Evolutionary conservation across 257 asterid genomes (phyloP), one percentile per base, ranked within the genome.

Genomic region (Fraxinus excelsior): DNA sequence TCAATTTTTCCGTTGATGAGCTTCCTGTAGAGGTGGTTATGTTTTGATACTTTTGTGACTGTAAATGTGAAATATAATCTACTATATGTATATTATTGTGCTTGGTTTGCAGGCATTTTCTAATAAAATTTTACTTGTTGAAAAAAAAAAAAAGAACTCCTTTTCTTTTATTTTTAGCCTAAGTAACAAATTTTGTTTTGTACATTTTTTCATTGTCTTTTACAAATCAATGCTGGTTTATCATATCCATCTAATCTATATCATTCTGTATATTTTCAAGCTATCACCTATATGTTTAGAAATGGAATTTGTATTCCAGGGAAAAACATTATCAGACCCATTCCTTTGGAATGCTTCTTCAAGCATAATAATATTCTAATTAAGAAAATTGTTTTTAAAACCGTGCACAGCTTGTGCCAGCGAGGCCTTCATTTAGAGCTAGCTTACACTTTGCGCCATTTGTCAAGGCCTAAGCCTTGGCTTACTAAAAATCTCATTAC

Each of bases 1-100:
- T 93, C 88, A 88, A 93, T 84, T 96, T 93, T 87, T 85, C 90
- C 56, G 94, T 89, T 70, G 96, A 90, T 32, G 89, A 89, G 85
- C 96, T 96, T 86, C 98, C 97, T 73, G 92, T 85, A 19, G 86
- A 90, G 98, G 98, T 95, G 84, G 74, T 64, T 73, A 74, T 42
- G 79, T 78, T 70, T 79, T 25, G 64, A 76, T 64, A 76, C 77
- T 70, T 76, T 19, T 72, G 74, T 25, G 35, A 37, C 34, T 60
- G 58, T 11, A 53, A 60, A 23, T 23, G 14, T 77, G 79, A 56
- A 35, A 42, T 74, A 69, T 65, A 49, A 65, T 49, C 18, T 44
- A 25, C 26, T 25, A 51, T 67, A 34, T 67, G 66, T 58, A 77
- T 73, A 51, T 18, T 42, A 35, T 5, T 46, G 34, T 77, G 60